phyloP scores from a whole-genome alignment of 2,329 filamentous ascomycete species.

The Alternaria sp. region DNA sequence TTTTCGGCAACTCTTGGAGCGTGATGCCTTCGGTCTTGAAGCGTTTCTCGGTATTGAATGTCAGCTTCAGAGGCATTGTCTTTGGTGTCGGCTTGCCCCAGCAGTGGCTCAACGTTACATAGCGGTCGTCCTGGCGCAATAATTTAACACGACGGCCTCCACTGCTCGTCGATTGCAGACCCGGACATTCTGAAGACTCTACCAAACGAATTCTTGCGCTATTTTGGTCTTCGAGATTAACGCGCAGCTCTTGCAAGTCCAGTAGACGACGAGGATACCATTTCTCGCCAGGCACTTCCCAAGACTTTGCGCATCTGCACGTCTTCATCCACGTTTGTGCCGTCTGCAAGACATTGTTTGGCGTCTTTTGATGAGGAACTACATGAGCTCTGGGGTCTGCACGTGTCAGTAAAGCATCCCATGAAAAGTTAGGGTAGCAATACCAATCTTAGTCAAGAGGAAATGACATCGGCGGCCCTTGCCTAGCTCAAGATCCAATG shows the following conservation, averaged over 20 bases:
- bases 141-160: not conserved
- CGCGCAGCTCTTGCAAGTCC: conserved; percentile 8
- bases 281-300: conserved; percentile 4
- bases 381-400: not conserved
- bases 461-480: not conserved
- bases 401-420: not conserved
- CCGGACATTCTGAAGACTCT: conserved; percentile 2
- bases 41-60: not conserved
- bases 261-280: conserved; percentile 22
- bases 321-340: conserved; percentile 22
- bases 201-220: conserved; percentile 5
- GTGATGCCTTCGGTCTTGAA: conserved; percentile 14
- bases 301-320: conserved; percentile 21
- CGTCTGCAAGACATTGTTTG: conserved; percentile 13
- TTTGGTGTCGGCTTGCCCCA: conserved; percentile 15
- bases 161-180: not conserved
- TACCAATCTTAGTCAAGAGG: conserved; percentile 6
- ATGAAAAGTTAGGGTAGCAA: not conserved
- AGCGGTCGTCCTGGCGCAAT: conserved; percentile 1
- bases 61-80: conserved; percentile 8
- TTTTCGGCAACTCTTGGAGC: conserved; percentile 20
- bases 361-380: not conserved
- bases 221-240: not conserved
- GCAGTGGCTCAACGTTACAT: conserved; percentile 25
- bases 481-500: not conserved